Conservation (phyloP, 116 monocot species). For the Posidonia oceanica region DNA sequence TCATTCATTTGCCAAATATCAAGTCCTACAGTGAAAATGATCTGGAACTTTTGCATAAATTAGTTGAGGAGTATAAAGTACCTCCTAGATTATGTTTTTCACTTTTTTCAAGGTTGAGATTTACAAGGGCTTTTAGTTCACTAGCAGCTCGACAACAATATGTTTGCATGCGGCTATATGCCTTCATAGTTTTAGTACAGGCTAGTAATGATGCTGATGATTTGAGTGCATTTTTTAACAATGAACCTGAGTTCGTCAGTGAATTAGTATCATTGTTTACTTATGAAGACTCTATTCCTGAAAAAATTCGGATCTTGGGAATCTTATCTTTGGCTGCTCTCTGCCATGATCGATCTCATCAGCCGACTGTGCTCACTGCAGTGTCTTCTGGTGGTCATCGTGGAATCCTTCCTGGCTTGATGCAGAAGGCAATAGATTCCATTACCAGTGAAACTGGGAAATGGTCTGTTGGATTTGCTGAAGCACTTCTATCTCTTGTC, state of each 20-base stretch:
- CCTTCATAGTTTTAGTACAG: slow-evolving; percentile 66
- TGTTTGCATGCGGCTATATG: slow-evolving; percentile 49
- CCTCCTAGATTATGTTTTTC: slow-evolving; percentile 47
- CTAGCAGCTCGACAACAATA: slow-evolving; percentile 42
- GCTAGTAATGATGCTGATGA: slow-evolving; percentile 51
- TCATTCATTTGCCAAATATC: slow-evolving; percentile 49
- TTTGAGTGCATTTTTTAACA: slow-evolving; percentile 53
- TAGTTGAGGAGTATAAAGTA: slow-evolving; percentile 45
- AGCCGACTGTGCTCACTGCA: slow-evolving; percentile 39
- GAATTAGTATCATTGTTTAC: slow-evolving; percentile 56
- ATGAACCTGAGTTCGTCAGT: slow-evolving; percentile 73
- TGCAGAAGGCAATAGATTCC: slow-evolving; percentile 66
- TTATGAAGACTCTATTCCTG: slow-evolving; percentile 68
- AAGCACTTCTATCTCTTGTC: slow-evolving; percentile 60
- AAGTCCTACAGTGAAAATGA: slow-evolving; percentile 25
- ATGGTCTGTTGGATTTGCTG: slow-evolving; percentile 46
- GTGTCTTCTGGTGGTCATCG: slow-evolving; percentile 61
- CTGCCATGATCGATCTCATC: slow-evolving; percentile 51
- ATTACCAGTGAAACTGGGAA: slow-evolving; percentile 37
- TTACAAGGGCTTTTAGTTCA: slow-evolving; percentile 66
- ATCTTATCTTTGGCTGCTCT: slow-evolving; percentile 57
- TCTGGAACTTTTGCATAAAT: slow-evolving; percentile 41
- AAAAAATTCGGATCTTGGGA: slow-evolving; percentile 48
- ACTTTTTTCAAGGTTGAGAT: slow-evolving; percentile 60
- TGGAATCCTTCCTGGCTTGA: slow-evolving; percentile 52